phyloP scores from a whole-genome alignment of 2,329 filamentous ascomycete species.

The Fusarium mangiferae region DNA sequence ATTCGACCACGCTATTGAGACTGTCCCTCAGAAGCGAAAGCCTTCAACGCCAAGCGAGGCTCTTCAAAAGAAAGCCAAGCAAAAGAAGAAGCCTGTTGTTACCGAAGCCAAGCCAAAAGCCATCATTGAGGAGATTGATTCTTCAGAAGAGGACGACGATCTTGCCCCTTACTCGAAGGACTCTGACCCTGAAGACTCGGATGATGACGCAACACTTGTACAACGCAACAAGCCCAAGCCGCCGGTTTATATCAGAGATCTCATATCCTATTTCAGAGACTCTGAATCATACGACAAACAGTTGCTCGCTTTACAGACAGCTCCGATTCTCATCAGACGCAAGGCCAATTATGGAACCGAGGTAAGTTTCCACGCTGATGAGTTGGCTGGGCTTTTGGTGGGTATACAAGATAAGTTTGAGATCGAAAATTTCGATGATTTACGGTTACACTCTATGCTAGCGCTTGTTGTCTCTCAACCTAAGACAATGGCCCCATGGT shows the following conservation, averaged over 20 bases:
- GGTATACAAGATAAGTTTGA: slow-evolving; percentile 89
- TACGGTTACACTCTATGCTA: slow-evolving; percentile 83
- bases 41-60: slow-evolving; percentile 2
- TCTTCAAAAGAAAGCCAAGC: slow-evolving; percentile 39
- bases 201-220: slow-evolving; percentile 90
- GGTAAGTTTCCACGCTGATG: slow-evolving; percentile 83
- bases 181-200: slow-evolving; percentile 89
- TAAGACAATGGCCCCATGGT: slow-evolving; percentile 82
- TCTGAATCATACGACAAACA: slow-evolving; percentile 87
- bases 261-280: slow-evolving; percentile 82
- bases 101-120: slow-evolving; percentile 52
- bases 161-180: slow-evolving; percentile 85
- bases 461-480: slow-evolving; percentile 83
- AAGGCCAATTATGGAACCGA: slow-evolving; percentile 92
- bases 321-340: slow-evolving; percentile 82
- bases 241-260: slow-evolving; percentile 90
- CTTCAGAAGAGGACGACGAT: slow-evolving; percentile 71
- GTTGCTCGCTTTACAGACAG: slow-evolving; percentile 79
- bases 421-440: slow-evolving; percentile 78
- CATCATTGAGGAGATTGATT: slow-evolving; percentile 73
- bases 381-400: slow-evolving; percentile 79
- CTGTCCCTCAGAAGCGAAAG: slow-evolving; percentile 1
- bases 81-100: slow-evolving; percentile 45
- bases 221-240: slow-evolving; percentile 83
- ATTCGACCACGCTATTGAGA: slow-evolving; percentile 10